These are phyloP conservation scores for Flaveria linearis DNA, from an alignment of 129 eudicot species.

Conservation along the genomic window DNA sequence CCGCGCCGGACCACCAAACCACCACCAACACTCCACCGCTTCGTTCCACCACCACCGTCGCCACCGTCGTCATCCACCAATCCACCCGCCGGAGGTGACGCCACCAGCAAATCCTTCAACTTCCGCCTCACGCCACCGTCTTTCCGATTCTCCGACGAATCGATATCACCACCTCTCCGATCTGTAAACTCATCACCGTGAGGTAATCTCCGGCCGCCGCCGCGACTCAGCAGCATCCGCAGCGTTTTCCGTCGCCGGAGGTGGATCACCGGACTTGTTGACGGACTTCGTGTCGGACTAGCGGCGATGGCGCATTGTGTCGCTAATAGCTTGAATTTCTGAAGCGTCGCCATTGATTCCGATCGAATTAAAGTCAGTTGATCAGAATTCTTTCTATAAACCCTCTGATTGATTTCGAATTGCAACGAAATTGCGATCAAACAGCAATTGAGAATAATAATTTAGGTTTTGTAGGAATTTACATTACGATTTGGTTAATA, in stretches of 20 bases:
- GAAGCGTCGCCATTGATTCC: slow-evolving; percentile 63
- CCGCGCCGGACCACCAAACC: slow-evolving; percentile 40
- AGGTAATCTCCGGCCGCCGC: slow-evolving; percentile 40
- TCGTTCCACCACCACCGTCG: slow-evolving; percentile 27
- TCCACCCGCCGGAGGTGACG: slow-evolving; percentile 58
- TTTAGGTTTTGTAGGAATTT: not conserved
- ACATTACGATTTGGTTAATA: not conserved
- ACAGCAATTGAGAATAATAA: not conserved
- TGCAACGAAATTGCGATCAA: not conserved
- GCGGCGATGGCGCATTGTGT: slow-evolving; percentile 77
- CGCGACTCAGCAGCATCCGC: slow-evolving; percentile 70
- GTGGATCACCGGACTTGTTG: slow-evolving; percentile 76
- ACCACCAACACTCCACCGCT: slow-evolving; percentile 34
- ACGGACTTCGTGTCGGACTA: slow-evolving; percentile 85
- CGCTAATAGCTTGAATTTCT: slow-evolving; percentile 76
- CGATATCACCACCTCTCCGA: slow-evolving; percentile 28
- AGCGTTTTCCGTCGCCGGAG: slow-evolving; percentile 87
- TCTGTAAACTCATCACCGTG: slow-evolving; percentile 41
- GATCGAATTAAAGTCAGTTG: slow-evolving; percentile 16
- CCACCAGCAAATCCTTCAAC: slow-evolving; percentile 76
- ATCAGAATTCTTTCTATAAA: not conserved
- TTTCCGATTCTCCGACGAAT: slow-evolving; percentile 43
- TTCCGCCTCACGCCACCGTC: slow-evolving; percentile 49
- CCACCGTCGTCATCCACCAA: slow-evolving; percentile 28
- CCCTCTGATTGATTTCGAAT: not conserved